Conservation (phyloP, 2,329 filamentous ascomycete genomes). For the Berkeleyomyces basicola region DNA sequence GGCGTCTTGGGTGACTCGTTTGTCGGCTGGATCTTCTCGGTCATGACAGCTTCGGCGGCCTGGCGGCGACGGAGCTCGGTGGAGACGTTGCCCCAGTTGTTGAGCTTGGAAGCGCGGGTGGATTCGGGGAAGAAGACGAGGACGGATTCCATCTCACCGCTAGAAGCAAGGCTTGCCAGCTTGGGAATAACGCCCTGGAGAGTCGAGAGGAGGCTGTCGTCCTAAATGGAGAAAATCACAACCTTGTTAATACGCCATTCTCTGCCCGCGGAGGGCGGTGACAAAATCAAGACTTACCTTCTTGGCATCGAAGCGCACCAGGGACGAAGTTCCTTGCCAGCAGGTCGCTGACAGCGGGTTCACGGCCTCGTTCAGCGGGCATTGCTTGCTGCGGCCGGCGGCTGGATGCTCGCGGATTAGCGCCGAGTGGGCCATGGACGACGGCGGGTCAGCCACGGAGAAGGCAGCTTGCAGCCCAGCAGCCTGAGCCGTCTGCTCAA, state of each 20-base stretch:
- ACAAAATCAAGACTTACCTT: conserved; percentile 22
- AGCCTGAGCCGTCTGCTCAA: conserved; percentile 24
- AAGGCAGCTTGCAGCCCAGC: conserved; percentile 26
- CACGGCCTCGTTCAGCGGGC: conserved; percentile 24
- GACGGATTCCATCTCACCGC: conserved; percentile 38
- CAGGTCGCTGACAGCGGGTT: conserved; percentile 29
- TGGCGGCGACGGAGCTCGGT: conserved; percentile 32
- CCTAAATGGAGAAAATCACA: conserved; percentile 17
- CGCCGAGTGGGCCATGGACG: conserved; percentile 25
- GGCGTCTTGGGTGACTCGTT: conserved; percentile 8
- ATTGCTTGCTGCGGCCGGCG: conserved; percentile 24
- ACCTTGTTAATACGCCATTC: background rate
- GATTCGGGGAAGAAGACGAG: conserved; percentile 37
- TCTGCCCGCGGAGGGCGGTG: no score
- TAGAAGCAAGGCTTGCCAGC: conserved; percentile 29
- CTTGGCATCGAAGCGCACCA: conserved; percentile 28
- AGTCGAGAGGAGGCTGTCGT: conserved; percentile 26
- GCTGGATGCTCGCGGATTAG: conserved; percentile 28
- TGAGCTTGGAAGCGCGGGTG: conserved; percentile 22
- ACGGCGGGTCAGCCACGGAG: conserved; percentile 30
- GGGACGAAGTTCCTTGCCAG: conserved; percentile 28
- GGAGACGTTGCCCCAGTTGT: conserved; percentile 26
- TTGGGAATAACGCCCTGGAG: conserved; percentile 29
- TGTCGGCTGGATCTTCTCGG: conserved; percentile 12
- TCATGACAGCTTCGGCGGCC: conserved; percentile 17